A percentile compares a stretch with the other conserved stretches of the same genome.
phyloP scores from a whole-genome alignment of 331 rosid species.

The Quercus lobata region DNA sequence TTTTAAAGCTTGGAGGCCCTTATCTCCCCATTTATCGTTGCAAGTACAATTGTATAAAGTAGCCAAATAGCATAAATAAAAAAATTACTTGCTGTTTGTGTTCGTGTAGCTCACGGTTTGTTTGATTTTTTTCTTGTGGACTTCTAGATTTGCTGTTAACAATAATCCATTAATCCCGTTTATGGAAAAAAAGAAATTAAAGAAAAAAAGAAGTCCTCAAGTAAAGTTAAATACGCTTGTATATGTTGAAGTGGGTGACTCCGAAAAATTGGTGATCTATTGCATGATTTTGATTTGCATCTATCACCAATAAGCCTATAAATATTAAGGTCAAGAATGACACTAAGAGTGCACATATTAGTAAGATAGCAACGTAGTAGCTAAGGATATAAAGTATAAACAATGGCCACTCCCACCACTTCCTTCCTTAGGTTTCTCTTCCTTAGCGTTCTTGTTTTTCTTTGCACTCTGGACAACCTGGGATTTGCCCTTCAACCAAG shows the following conservation, averaged over 20 bases:
- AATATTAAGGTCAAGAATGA: not conserved
- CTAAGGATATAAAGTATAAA: conserved; percentile 2
- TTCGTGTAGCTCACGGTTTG: too few species aligned
- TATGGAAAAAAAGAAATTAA: too few species aligned
- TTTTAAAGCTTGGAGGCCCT: too few species aligned
- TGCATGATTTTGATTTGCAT: not conserved
- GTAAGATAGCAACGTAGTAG: too few species aligned
- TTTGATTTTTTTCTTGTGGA: too few species aligned
- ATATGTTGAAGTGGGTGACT: too few species aligned
- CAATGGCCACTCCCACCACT: conserved; percentile 22
- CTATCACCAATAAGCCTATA: not conserved
- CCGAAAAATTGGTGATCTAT: not conserved
- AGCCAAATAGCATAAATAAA: too few species aligned
- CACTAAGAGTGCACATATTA: not conserved
- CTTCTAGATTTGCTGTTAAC: not conserved
- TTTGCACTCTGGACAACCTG: not conserved
- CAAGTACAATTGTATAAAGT: too few species aligned
- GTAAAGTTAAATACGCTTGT: too few species aligned
- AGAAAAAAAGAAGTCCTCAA: too few species aligned
- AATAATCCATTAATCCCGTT: not conserved
- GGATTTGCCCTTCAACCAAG: not conserved
- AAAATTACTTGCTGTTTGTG: too few species aligned
- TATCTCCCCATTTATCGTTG: too few species aligned
- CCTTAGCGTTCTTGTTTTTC: conserved; percentile 7
- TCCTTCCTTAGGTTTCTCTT: conserved; percentile 10